Evolutionary conservation across 2,329 filamentous ascomycete genomes (phyloP).

Genomic region (Dactylellina haptotyla): DNA sequence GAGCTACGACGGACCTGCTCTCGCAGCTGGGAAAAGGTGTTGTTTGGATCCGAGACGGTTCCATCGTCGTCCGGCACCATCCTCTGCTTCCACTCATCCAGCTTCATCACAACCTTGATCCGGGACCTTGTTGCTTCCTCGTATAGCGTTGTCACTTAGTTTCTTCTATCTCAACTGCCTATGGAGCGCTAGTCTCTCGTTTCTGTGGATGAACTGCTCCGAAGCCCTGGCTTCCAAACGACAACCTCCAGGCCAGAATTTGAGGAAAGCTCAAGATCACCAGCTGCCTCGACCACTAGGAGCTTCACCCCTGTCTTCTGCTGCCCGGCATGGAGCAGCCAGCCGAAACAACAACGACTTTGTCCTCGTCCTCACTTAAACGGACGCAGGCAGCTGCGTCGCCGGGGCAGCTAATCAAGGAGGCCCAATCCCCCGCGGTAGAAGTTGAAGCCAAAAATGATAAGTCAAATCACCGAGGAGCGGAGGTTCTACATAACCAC

Average conservation of each 20-base stretch:
- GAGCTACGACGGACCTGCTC: no score
- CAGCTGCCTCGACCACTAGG: not conserved
- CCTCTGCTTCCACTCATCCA: not conserved
- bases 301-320: not conserved
- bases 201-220: no score
- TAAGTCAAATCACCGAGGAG: conserved; percentile 18
- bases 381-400: not conserved
- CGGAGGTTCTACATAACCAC: conserved; percentile 43
- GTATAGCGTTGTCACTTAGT: not conserved
- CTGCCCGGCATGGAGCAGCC: conserved; percentile 23
- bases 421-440: not conserved
- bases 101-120: no score
- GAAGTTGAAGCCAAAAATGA: not conserved
- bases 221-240: no score
- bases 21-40: not conserved
- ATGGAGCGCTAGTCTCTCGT: no score
- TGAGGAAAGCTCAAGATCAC: not conserved
- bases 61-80: not conserved
- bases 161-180: no score
- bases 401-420: not conserved
- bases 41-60: not conserved
- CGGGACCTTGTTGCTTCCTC: not conserved
- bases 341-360: not conserved
- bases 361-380: conserved; percentile 15
- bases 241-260: no score